phyloP scores from a whole-genome alignment of 23 red algal species.

The Gracilaria vermiculophylla region DNA sequence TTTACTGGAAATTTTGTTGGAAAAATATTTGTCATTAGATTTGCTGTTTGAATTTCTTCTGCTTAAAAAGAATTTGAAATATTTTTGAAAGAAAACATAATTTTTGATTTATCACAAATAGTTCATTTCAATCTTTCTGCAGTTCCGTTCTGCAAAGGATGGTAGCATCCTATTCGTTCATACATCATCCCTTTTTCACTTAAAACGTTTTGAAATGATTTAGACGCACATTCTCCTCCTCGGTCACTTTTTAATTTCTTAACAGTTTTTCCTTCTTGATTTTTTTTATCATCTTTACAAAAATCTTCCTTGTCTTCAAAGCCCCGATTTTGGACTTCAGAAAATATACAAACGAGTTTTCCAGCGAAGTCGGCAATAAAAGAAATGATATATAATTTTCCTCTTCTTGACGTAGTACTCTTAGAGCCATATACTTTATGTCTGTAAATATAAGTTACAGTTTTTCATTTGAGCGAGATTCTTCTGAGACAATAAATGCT shows the following conservation, averaged over 20 bases:
- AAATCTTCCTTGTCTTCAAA: neutral
- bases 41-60: neutral
- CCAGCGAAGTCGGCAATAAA: constrained; percentile 22
- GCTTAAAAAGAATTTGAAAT: neutral
- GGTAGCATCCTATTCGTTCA: constrained; percentile 8
- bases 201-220: neutral
- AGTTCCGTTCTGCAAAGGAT: neutral
- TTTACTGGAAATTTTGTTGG: neutral
- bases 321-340: constrained; percentile 2
- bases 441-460: constrained; percentile 43
- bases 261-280: constrained; percentile 12
- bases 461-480: neutral
- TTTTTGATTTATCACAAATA: constrained; percentile 16
- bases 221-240: constrained; percentile 26
- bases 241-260: neutral
- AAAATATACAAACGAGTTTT: constrained; percentile 8
- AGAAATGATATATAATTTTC: constrained; percentile 27
- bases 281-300: neutral
- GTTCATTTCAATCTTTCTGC: constrained; percentile 41
- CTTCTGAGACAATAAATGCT: neutral
- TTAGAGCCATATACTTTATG: neutral
- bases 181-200: neutral
- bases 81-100: constrained; percentile 1
- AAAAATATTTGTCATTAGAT: neutral
- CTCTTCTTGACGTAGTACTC: neutral